Percentiles rank a stretch among this genome's conserved stretches.
These are phyloP conservation scores for Russula griseocarnosa DNA, from an alignment of 768 basidiomycete genomes.

Conservation along the genomic window DNA sequence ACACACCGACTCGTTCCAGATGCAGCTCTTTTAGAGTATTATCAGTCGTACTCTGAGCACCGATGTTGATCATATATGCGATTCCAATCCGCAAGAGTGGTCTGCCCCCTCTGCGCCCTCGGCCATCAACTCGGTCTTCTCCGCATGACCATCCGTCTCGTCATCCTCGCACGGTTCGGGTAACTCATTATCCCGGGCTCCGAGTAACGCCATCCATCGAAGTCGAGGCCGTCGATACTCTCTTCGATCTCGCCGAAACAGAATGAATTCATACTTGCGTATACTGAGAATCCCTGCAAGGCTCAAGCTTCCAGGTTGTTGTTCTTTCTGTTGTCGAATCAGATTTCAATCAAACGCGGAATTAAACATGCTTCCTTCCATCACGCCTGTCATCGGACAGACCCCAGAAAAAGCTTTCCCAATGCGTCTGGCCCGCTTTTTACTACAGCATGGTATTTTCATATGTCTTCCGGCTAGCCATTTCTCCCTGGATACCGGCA, in stretches of 20 bases:
- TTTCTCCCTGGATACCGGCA: neutral
- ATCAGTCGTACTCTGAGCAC: too few species aligned
- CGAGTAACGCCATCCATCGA: neutral
- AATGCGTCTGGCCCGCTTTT: neutral
- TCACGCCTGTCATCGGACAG: neutral
- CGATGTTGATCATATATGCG: too few species aligned
- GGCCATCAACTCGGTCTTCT: neutral
- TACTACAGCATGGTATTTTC: neutral
- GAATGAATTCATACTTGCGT: neutral
- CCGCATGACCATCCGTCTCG: neutral
- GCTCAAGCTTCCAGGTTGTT: neutral
- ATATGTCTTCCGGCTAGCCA: neutral
- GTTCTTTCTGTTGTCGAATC: neutral
- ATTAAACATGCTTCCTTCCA: neutral
- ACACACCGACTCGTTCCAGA: too few species aligned
- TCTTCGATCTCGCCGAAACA: neutral
- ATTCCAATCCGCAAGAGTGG: neutral
- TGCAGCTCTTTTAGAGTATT: too few species aligned
- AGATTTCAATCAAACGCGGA: neutral
- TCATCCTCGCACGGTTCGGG: neutral
- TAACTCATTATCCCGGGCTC: neutral
- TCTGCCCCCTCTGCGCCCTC: neutral
- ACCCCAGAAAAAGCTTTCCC: neutral
- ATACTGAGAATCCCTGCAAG: neutral
- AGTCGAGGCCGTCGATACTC: neutral